These are phyloP conservation scores for Colletotrichum melonis DNA, from an alignment of 2,329 filamentous ascomycete genomes.

Conservation along the genomic window DNA sequence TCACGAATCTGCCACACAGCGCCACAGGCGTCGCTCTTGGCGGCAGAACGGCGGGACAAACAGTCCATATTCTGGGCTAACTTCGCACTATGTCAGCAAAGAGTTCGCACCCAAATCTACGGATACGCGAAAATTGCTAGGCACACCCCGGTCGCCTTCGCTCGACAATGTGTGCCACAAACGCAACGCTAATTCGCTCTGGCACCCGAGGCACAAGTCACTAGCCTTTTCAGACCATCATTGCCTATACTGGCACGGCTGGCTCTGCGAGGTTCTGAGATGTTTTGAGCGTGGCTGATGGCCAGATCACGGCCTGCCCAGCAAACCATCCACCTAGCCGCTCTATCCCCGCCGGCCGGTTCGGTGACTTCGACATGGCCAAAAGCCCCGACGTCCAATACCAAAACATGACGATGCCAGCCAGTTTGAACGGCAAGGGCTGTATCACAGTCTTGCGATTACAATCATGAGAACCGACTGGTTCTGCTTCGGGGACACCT, in stretches of 20 bases:
- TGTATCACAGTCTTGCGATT: not conserved
- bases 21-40: not conserved
- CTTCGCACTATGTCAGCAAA: conserved; percentile 9
- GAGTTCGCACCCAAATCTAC: not conserved
- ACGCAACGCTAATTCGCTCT: not conserved
- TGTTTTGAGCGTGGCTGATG: not conserved
- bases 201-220: not conserved
- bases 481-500: not conserved
- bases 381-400: not conserved
- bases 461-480: not conserved
- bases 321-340: conserved; percentile 5
- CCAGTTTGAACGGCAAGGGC: not conserved
- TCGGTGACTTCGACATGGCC: conserved; percentile 3
- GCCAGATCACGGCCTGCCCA: conserved; percentile 19
- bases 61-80: conserved; percentile 1
- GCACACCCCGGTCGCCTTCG: not conserved
- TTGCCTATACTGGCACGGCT: not conserved
- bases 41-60: not conserved
- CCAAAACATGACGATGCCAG: not conserved
- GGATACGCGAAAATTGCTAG: not conserved
- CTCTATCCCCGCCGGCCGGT: conserved; percentile 4
- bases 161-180: not conserved
- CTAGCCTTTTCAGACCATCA: not conserved
- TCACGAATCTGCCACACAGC: not conserved
- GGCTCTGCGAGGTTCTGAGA: not conserved